Evolutionary conservation across 108 stramenopile genomes (phyloP).

Genomic region (Seminavis robusta): DNA sequence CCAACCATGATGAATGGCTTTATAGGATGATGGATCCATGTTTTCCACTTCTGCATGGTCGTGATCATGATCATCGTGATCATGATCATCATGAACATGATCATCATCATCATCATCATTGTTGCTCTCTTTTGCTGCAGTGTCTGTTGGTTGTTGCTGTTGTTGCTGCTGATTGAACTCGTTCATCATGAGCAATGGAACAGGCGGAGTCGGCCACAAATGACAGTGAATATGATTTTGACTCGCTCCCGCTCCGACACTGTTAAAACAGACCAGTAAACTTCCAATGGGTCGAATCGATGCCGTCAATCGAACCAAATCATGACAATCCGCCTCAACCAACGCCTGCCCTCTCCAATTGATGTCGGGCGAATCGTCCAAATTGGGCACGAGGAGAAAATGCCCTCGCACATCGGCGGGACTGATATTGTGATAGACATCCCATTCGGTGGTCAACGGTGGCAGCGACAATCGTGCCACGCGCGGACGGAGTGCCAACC

Average conservation of each 20-base stretch:
- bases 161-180: no score
- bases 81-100: neutral
- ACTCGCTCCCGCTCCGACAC: slow-evolving; percentile 52
- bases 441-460: slow-evolving; percentile 24
- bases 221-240: slow-evolving; percentile 70
- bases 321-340: slow-evolving; percentile 30
- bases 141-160: no score
- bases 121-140: no score
- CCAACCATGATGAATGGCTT: no score
- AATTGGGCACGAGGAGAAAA: slow-evolving; percentile 43
- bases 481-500: slow-evolving; percentile 32
- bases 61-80: no score
- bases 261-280: slow-evolving; percentile 42
- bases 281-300: slow-evolving; percentile 40
- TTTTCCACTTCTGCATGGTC: no score
- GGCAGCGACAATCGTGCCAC: slow-evolving; percentile 18
- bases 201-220: slow-evolving; percentile 43
- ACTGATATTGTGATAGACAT: slow-evolving; percentile 55
- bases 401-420: slow-evolving; percentile 58
- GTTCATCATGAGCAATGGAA: slow-evolving; percentile 23
- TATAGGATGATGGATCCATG: no score
- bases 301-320: slow-evolving; percentile 37
- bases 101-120: slow-evolving; percentile 2
- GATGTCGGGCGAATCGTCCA: slow-evolving; percentile 9
- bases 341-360: slow-evolving; percentile 55